Evolutionary conservation across 768 basidiomycete genomes (phyloP).

Genomic region (Rhodocollybia butyracea): DNA sequence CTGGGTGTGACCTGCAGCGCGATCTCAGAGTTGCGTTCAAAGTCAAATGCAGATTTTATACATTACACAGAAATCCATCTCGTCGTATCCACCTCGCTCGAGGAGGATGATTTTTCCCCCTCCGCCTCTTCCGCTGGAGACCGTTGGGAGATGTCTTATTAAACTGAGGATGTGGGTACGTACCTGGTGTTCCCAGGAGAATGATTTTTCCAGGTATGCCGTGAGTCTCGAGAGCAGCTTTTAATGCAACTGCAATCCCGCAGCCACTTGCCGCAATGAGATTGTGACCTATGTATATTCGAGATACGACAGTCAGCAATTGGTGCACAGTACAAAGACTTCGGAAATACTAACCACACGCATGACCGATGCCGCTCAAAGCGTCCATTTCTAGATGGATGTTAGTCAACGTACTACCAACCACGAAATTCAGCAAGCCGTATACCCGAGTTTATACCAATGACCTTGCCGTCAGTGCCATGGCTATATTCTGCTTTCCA

Average conservation of each 20-base stretch:
- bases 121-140: constrained; percentile 69
- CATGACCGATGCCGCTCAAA: constrained; percentile 41
- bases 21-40: not conserved
- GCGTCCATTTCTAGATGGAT: constrained; percentile 39
- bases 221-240: constrained; percentile 61
- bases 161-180: constrained; percentile 8
- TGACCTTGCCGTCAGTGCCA: constrained; percentile 55
- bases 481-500: constrained; percentile 73
- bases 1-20: constrained; percentile 66
- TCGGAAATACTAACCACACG: too few species aligned
- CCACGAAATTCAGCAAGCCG: constrained; percentile 28
- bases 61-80: constrained; percentile 84
- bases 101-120: constrained; percentile 76
- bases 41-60: constrained; percentile 17
- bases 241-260: constrained; percentile 70
- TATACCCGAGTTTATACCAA: constrained; percentile 78
- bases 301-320: too few species aligned
- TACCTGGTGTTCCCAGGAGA: constrained; percentile 77
- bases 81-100: constrained; percentile 72
- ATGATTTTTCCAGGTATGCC: constrained; percentile 65
- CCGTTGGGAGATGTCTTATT: constrained; percentile 1
- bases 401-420: not conserved
- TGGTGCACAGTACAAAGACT: too few species aligned
- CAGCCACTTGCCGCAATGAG: constrained; percentile 78
- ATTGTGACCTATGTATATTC: too few species aligned